These are phyloP conservation scores for Alternaria dauci DNA, from an alignment of 2,329 filamentous ascomycete genomes.

Conservation along the genomic window DNA sequence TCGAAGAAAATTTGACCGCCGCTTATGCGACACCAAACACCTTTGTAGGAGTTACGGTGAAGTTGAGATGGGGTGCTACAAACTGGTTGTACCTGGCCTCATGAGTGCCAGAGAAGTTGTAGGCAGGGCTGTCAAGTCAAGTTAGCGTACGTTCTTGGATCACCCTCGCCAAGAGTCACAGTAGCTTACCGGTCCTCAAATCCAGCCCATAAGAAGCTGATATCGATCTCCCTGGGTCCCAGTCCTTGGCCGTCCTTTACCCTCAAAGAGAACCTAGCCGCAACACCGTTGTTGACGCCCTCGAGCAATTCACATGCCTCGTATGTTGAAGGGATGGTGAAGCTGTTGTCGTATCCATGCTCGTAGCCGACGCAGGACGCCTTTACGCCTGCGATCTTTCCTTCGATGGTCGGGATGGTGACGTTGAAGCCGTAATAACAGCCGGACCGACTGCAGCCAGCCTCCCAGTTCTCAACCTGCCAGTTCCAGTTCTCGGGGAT, in stretches of 20 bases:
- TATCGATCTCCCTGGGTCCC: background rate
- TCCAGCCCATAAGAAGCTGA: background rate
- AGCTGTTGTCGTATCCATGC: conserved; percentile 21
- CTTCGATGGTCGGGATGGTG: conserved; percentile 21
- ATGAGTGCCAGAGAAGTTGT: conserved; percentile 28
- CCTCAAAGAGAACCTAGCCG: conserved; percentile 21
- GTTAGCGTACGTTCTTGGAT: background rate
- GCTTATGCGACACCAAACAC: conserved; percentile 6
- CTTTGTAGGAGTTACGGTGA: conserved; percentile 24
- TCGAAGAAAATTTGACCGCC: no score
- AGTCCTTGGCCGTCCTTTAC: background rate
- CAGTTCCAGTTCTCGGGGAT: conserved; percentile 30
- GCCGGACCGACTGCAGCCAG: conserved; percentile 27
- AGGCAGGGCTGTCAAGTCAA: conserved; percentile 17
- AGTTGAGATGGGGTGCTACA: conserved; percentile 22
- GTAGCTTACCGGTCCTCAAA: background rate
- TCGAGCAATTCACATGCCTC: conserved; percentile 21
- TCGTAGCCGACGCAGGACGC: conserved; percentile 31
- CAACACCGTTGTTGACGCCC: conserved; percentile 27
- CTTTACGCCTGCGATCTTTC: conserved; percentile 20
- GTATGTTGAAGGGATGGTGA: conserved; percentile 11
- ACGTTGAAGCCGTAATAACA: conserved; percentile 38
- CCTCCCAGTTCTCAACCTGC: conserved; percentile 27
- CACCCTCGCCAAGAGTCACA: background rate
- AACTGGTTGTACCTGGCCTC: conserved; percentile 27